phyloP scores from a whole-genome alignment of 768 basidiomycete species.

The Suillus paluster region DNA sequence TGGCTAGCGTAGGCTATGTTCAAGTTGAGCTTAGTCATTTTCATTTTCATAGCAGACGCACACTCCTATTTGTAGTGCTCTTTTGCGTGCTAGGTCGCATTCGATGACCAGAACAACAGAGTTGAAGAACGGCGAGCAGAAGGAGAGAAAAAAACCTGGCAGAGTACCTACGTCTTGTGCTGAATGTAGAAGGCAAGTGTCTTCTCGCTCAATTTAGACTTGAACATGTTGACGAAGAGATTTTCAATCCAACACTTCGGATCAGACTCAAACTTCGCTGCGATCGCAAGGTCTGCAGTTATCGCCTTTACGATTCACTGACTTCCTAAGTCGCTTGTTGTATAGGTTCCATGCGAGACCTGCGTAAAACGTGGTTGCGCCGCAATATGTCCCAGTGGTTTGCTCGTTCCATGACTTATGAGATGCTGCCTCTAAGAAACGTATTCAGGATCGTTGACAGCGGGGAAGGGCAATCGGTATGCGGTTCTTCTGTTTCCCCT shows the following conservation, averaged over 20 bases:
- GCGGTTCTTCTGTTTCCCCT: constrained; percentile 9
- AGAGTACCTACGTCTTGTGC: constrained; percentile 49
- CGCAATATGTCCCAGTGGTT: constrained; percentile 79
- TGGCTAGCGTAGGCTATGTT: neutral
- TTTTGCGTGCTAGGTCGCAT: neutral
- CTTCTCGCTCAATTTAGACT: neutral
- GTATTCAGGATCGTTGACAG: constrained; percentile 51
- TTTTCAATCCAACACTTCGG: neutral
- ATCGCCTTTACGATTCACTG: neutral
- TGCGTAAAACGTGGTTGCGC: constrained; percentile 78
- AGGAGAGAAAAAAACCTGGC: constrained; percentile 51
- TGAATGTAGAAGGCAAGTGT: constrained; percentile 42
- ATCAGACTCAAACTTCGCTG: constrained; percentile 65
- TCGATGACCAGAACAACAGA: constrained; percentile 16
- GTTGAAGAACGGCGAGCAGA: constrained; percentile 22
- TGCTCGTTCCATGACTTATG: constrained; percentile 12
- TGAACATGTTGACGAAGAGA: neutral
- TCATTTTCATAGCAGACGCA: neutral
- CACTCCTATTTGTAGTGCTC: neutral
- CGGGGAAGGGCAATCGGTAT: constrained; percentile 64
- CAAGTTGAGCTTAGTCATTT: neutral
- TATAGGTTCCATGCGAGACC: constrained; percentile 77
- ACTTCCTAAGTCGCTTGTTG: constrained; percentile 10
- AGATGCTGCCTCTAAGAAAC: constrained; percentile 3
- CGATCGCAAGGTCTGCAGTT: constrained; percentile 56